Conservation (phyloP, 345 rosid genomes). For the Litchi chinensis region DNA sequence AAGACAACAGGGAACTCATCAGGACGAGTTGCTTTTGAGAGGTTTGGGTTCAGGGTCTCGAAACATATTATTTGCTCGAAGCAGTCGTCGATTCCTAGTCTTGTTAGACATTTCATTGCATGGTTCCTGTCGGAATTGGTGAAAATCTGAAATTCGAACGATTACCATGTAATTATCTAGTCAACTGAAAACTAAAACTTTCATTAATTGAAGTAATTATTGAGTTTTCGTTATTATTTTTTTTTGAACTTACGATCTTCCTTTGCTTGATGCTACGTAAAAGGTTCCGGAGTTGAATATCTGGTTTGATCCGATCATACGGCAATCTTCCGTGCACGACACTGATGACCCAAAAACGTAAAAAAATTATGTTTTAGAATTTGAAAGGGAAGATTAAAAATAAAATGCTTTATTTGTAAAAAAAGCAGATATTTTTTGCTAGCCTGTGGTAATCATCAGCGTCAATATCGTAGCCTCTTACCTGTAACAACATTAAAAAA, state of each 20-base stretch:
- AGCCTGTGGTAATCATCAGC: constrained; percentile 93
- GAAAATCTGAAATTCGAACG: constrained; percentile 50
- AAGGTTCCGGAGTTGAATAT: constrained; percentile 61
- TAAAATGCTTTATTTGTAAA: too few relatives aligned
- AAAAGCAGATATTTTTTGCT: not conserved
- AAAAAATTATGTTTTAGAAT: not conserved
- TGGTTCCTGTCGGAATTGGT: constrained; percentile 90
- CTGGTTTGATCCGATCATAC: constrained; percentile 71
- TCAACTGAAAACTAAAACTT: not conserved
- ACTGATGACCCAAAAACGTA: constrained; percentile 37
- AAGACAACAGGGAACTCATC: constrained; percentile 74
- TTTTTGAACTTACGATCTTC: constrained; percentile 56
- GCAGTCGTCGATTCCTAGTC: constrained; percentile 71
- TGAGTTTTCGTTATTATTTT: too few relatives aligned
- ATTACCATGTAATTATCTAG: not conserved
- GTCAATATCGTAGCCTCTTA: constrained; percentile 66
- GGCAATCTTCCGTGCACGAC: constrained; percentile 97
- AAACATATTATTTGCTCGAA: constrained; percentile 85
- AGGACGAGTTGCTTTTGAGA: constrained; percentile 59
- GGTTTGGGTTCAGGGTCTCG: constrained; percentile 87
- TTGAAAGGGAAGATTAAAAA: not conserved
- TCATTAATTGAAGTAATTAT: not conserved
- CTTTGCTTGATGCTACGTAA: constrained; percentile 63
- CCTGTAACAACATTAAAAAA: constrained; percentile 41
- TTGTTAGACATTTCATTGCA: constrained; percentile 56